Base-by-base conservation (phyloP, 495 filamentous ascomycete species). In the Talaromyces thailandensis region DNA sequence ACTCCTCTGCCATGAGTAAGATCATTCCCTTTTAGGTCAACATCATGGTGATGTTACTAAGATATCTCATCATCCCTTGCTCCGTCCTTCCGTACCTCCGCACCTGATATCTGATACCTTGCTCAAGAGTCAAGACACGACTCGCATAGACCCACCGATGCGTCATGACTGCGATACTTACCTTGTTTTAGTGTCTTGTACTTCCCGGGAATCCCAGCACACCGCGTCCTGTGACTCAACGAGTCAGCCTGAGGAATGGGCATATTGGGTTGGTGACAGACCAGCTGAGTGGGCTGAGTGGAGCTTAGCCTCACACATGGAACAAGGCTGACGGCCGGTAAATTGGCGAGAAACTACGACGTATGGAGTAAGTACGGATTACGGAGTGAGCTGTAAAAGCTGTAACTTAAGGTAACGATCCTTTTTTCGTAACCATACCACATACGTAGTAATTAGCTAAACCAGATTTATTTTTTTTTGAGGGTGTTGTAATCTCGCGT, bases 201-300 rank as follows among this genome's bases (percentile, higher is more conserved):
- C 24, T 52, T 52, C 48, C 6, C 31, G 12, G 31, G 9, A 35
- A 35, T 35, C 31, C 31, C 12, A 9, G 9, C 31, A 35, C 50
- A 52, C 37, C 37, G 37, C n/a, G 51, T 55, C 51, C 51, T 55
- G 51, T 55, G 51, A 55, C 51, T 55, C 51, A 55, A 55, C 51
- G 51, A 55, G 23, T 26, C 51, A 55, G 51, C n/a, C 51, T 55
- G 51, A 55, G 51, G 51, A 55, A 55, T n/a, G 24, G n/a, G n/a
- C n/a, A n/a, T n/a, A n/a, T n/a, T n/a, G n/a, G 43, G 43, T 48
- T 48, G 43, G 43, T 48, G 21, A 48, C 43, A 48, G n/a, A 48
- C 43, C n/a, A 55, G 51, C 51, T 55, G 51, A 55, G 51, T 55
- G 23, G 51, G 51, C 51, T 25, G 23, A 55, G 51, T 29, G 51